Evolutionary conservation across 495 filamentous ascomycete genomes (phyloP).

Genomic region (Penicillium pulvis): DNA sequence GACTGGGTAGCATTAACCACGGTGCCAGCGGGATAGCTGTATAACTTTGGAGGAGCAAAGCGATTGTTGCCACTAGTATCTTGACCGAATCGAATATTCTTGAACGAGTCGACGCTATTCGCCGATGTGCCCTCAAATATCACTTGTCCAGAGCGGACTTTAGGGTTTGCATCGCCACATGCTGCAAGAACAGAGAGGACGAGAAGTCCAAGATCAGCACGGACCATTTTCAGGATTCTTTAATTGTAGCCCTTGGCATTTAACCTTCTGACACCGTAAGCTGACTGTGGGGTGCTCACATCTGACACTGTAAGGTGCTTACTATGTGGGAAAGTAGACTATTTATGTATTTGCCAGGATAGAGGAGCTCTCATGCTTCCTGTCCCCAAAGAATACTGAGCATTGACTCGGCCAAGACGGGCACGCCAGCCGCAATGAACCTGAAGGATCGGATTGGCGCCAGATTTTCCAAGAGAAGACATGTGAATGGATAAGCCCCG

Average conservation of each 20-base stretch:
- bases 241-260: background rate
- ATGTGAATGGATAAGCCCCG: background rate
- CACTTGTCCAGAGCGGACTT: background rate
- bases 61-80: constrained; percentile 15
- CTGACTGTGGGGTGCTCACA: background rate
- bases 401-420: background rate
- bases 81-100: constrained; percentile 19
- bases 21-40: constrained; percentile 11
- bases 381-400: background rate
- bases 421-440: background rate
- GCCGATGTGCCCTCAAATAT: constrained; percentile 10
- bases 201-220: background rate
- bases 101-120: constrained; percentile 15
- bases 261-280: background rate
- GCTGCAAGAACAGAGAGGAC: background rate
- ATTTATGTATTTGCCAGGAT: background rate
- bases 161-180: background rate
- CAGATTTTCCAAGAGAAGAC: background rate
- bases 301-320: background rate
- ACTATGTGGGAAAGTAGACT: background rate
- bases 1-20: constrained; percentile 16
- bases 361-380: background rate
- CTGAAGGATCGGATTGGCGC: background rate
- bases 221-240: background rate
- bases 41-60: constrained; percentile 17